Base-by-base conservation (phyloP, 2,329 filamentous ascomycete genomes). In the Diaporthe citrichinensis region DNA sequence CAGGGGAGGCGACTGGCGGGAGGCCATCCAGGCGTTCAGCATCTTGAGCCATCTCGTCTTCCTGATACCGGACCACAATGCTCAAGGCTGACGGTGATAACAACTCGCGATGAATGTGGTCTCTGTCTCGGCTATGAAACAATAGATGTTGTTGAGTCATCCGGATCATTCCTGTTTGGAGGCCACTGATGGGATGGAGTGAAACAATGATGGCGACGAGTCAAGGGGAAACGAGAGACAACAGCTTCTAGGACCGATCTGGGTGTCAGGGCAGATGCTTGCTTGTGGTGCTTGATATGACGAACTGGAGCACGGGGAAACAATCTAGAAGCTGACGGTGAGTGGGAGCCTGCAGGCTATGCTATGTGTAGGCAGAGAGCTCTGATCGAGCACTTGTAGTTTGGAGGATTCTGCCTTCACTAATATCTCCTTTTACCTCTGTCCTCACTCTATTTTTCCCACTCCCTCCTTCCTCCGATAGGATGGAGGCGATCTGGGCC, bases 71-170 rank as follows among this genome's bases (percentile, higher is more conserved):
- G 25, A 31, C 25, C 20, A 49, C 39, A 61, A 68, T 53, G 53
- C 51, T 55, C 44, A 72, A 41, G 31, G 8, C 31, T n/a, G 57
- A 67, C n/a, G 68, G 68, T 20, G 51, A 31, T 44, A 57, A 17
- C 58, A 67, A 36, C 51, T 44, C 34, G 34, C 44, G 67, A 59
- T 71, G 59, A 41, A 39, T 59, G 67, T 20, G 71, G 59, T 65
- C 58, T 72, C 59, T 72, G 75, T 62, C 68, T 75, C 73, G 73
- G 69, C 44, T 73, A 72, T 75, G 73, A 68, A 76, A 76, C 75
- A 75, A 76, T 75, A 44, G 46, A 53, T 75, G 59, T 76, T 59
- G 67, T 76, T 73, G 61, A 75, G 68, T 44, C 53, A 74, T 55
- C 53, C 53, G 68, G 59, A 39, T 41, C 31, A 58, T 46, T 34